Base-by-base conservation (phyloP, 495 filamentous ascomycete species). In the Talaromyces borbonicus region DNA sequence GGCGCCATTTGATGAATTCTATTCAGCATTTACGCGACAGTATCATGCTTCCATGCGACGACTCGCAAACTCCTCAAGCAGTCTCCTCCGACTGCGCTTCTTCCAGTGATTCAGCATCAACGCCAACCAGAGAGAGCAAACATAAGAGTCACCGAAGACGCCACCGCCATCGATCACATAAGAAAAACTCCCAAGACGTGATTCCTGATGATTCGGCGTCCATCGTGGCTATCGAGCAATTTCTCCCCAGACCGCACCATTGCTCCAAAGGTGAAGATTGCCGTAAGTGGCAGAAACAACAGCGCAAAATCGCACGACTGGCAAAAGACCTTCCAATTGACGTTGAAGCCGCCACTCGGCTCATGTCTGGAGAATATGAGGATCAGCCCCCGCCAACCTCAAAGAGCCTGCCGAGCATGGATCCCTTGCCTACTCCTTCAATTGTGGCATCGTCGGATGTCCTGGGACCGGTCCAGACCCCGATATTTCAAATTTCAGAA, bases 211-310 rank as follows among this genome's bases (percentile, higher is more conserved):
- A 94, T 50, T 88, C 87, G 5, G 84, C 90, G 2, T 93, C 89
- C 0, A 94, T 95, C 47, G 87, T 95, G 25, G 89, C 75, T 0
- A 95, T 95, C 49, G 89, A 95, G 63, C 86, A 95, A 57, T 55
- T 90, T 12, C 67, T 94, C 15, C 89, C 89, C 2, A 89, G 84
- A 61, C 74, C 78, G 0, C 92, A 98, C 61, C 77, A 71, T 29
- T 98, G 92, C 63, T 81, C 79, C 29, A 96, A 95, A 61, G 92
- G 90, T 29, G 89, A 94, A 52, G 80, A 83, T 41, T 98, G 92
- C 60, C 69, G 74, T 15, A 95, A 90, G 61, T 90, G 70, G 67
- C 76, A 73, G 59, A 83, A 78, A 54, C 79, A 87, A 50, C 79
- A 92, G 56, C 71, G 76, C 26, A 68, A 83, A 65, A 70, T 87